These are phyloP conservation scores for Penstemon barbatus DNA, from an alignment of 257 asterid genomes.

Conservation along the genomic window DNA sequence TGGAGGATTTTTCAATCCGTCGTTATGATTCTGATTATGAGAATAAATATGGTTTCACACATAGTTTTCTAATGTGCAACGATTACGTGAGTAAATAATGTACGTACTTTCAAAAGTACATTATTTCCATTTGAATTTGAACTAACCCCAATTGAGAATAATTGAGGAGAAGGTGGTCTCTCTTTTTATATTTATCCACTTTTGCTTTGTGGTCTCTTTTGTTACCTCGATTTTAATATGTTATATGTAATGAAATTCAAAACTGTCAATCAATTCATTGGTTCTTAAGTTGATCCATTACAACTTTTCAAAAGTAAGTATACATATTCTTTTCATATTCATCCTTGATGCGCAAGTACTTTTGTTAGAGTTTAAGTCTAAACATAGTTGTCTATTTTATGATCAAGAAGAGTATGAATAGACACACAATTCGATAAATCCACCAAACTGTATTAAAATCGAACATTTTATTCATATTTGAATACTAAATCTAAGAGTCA, in stretches of 20 bases:
- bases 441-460: no score
- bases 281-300: neutral
- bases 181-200: slow-evolving; percentile 28
- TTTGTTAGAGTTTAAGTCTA: no score
- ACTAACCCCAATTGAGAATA: slow-evolving; percentile 19
- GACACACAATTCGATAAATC: no score
- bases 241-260: neutral
- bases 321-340: neutral
- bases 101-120: slow-evolving; percentile 22
- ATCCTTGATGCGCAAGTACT: neutral
- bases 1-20: neutral
- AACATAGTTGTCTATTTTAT: no score
- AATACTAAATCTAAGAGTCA: no score
- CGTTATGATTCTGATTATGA: neutral
- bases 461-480: no score
- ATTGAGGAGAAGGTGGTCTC: slow-evolving; percentile 31
- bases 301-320: no score
- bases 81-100: slow-evolving; percentile 9
- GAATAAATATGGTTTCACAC: slow-evolving; percentile 29
- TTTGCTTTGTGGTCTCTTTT: slow-evolving; percentile 38
- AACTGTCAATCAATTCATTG: neutral
- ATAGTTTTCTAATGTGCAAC: neutral
- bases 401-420: no score
- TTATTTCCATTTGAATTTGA: slow-evolving; percentile 36
- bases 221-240: slow-evolving; percentile 27